Base-by-base conservation (phyloP, 129 eudicot genomes). In the Ambrosia artemisiifolia region DNA sequence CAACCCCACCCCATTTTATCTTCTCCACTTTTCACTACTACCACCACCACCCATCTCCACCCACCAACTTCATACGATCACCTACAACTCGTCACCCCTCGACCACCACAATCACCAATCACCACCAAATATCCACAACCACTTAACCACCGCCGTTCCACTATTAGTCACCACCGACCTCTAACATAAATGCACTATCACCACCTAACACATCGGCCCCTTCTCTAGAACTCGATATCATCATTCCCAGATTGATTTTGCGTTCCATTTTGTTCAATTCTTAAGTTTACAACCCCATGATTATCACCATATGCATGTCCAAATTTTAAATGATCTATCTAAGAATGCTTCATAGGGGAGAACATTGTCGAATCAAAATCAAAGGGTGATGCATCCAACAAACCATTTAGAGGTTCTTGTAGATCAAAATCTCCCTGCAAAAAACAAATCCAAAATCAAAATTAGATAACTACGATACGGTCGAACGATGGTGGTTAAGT, bases 391-490 rank as follows among this genome's bases (percentile, higher is more conserved):
- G 79, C 44, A 43, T 78, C 81, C 69, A 69, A 73, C 44, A 81
- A 81, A 42, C 61, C 65, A 59, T 73, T 70, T 65, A 87, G 44
- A 48, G 75, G 73, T 13, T 83, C 68, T 28, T 85, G 91, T 40
- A 90, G 62, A 56, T 90, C 88, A 8, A 77, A 78, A 73, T 87
- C 85, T 6, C 81, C 80, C 91, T 85, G 85, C 72, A 80, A 38
- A 53, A 43, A 44, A 34, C 32, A 7, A 61, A 82, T 63, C 30
- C 59, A 51, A 51, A 47, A 49, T 49, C 20, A 8, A 20, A 55
- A 55, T 3, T n/a, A 19, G 1, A 20, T 9, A 55, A 16, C 17
- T 10, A 1, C n/a, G 24, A 16, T n/a, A 16, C 11, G 14, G 3
- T 10, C 11, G n/a, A 3, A n/a, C n/a, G n/a, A n/a, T n/a, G n/a